Evolutionary conservation across 1,139 yeast genomes (phyloP).

Genomic region (Tardiomyces digboiensis): DNA sequence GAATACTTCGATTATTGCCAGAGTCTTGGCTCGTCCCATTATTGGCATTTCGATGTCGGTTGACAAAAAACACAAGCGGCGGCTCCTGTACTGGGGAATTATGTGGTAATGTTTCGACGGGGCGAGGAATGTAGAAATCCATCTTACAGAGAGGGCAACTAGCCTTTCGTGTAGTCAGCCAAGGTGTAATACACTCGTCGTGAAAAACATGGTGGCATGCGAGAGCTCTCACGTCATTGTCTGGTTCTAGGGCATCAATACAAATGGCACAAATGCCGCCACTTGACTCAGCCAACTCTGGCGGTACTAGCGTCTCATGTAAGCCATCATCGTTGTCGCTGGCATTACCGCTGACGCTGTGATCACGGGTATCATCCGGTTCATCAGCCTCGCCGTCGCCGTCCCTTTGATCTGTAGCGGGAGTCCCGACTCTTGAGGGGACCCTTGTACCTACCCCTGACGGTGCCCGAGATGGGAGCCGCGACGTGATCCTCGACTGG

Average conservation of each 20-base stretch:
- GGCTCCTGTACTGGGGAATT: background rate
- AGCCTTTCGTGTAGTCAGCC: constrained; percentile 69
- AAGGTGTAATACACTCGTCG: constrained; percentile 69
- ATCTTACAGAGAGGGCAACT: constrained; percentile 77
- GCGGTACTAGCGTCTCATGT: background rate
- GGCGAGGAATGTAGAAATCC: background rate
- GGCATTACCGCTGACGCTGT: too few species aligned
- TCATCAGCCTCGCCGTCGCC: too few species aligned
- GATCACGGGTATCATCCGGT: too few species aligned
- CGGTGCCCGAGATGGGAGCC: too few species aligned
- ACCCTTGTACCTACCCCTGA: too few species aligned
- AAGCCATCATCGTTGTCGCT: background rate
- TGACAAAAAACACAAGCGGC: background rate
- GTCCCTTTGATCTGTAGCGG: too few species aligned
- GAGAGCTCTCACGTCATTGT: constrained; percentile 59
- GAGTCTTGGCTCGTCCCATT: too few species aligned
- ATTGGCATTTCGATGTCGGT: too few species aligned
- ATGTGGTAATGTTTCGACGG: too few species aligned
- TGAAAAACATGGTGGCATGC: constrained; percentile 85
- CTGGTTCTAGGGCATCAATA: constrained; percentile 53
- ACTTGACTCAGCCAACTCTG: background rate
- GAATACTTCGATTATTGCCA: too few species aligned
- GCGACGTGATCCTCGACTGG: too few species aligned
- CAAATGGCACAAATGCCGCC: constrained; percentile 62
- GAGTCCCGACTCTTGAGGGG: too few species aligned